These are phyloP conservation scores for Cucurbita ficifolia DNA, from an alignment of 306 rosid genomes.

Conservation along the genomic window DNA sequence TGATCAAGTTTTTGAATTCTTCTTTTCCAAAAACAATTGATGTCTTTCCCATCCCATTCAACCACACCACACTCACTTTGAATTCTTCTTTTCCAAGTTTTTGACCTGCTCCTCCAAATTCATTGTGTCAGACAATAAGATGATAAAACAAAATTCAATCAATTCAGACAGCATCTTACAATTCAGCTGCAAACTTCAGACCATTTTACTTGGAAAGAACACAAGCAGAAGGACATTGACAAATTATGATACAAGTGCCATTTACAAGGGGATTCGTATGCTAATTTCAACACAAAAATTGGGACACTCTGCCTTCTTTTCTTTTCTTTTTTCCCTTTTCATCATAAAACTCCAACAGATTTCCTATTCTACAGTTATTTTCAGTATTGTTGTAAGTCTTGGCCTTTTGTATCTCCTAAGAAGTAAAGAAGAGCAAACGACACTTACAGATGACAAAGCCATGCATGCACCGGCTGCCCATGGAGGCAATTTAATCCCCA, in stretches of 20 bases:
- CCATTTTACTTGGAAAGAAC: not conserved
- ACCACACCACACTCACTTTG: not conserved
- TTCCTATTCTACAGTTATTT: constrained; percentile 73
- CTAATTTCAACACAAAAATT: constrained; percentile 24
- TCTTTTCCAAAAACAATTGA: not conserved
- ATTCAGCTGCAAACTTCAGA: not conserved
- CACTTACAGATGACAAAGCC: constrained; percentile 92
- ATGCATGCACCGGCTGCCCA: constrained; percentile 99
- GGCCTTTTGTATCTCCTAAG: constrained; percentile 77
- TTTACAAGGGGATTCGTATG: constrained; percentile 3
- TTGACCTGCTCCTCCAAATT: not conserved
- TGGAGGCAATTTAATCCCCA: constrained; percentile 71
- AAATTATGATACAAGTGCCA: not conserved
- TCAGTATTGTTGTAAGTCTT: constrained; percentile 58
- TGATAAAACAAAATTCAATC: not conserved
- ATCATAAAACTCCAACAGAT: not conserved
- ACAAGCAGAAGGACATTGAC: not conserved
- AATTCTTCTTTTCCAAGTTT: not conserved
- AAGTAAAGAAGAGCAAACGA: constrained; percentile 83
- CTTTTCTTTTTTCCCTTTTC: not conserved
- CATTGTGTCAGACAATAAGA: not conserved
- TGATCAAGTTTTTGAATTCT: not conserved
- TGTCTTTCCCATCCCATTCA: not conserved
- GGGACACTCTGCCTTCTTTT: constrained; percentile 9
- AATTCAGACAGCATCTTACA: not conserved